Evolutionary conservation across 768 basidiomycete genomes (phyloP).

Genomic region (Lactarius psammicola): DNA sequence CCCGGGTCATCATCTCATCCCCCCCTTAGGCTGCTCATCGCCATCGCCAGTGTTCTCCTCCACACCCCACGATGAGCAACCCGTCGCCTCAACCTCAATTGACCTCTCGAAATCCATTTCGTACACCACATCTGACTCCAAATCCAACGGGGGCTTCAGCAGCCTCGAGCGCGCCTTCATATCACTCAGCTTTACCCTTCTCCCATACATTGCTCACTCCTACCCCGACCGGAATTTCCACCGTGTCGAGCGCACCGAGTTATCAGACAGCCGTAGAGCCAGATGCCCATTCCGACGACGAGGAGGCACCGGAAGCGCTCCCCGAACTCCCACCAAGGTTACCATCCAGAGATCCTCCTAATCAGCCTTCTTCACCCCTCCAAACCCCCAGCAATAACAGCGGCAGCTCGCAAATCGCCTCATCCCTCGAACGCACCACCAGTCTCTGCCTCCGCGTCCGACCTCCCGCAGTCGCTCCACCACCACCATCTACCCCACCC

Average conservation of each 20-base stretch:
- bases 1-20: too few species aligned
- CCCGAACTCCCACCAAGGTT: slow-evolving; percentile 14
- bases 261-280: neutral
- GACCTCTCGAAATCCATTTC: slow-evolving; percentile 24
- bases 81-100: neutral
- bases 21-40: neutral
- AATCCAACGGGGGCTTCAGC: slow-evolving; percentile 16
- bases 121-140: slow-evolving; percentile 12
- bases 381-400: neutral
- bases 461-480: neutral
- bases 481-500: neutral
- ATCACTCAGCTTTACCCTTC: neutral
- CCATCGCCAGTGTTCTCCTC: neutral
- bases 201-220: neutral
- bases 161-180: slow-evolving; percentile 2
- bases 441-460: slow-evolving; percentile 9
- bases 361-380: neutral
- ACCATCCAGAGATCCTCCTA: neutral
- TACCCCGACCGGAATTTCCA: slow-evolving; percentile 4
- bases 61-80: neutral
- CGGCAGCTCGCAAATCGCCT: neutral
- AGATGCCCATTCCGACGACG: slow-evolving; percentile 9
- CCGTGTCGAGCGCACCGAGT: slow-evolving; percentile 3
- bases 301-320: slow-evolving; percentile 10
- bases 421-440: slow-evolving; percentile 1